These are phyloP conservation scores for Escovopsis sp. DNA, from an alignment of 2,329 filamentous ascomycete species.

Conservation along the genomic window DNA sequence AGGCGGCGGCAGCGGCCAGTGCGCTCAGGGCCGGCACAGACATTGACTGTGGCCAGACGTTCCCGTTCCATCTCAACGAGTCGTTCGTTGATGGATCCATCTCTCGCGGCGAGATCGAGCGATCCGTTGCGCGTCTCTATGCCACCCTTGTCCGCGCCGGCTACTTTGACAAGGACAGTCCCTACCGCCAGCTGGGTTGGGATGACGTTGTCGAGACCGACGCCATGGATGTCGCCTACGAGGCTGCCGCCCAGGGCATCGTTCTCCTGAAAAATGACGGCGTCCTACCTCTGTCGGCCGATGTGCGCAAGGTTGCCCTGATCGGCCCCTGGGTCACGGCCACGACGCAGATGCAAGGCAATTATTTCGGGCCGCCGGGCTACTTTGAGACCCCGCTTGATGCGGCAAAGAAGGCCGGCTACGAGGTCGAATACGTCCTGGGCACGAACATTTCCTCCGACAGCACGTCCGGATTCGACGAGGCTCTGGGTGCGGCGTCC, in stretches of 20 bases:
- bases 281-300: slow-evolving; percentile 31
- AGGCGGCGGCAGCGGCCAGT: slow-evolving; percentile 18
- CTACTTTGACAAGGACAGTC: slow-evolving; percentile 4
- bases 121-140: slow-evolving; percentile 3
- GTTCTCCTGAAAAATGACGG: slow-evolving; percentile 48
- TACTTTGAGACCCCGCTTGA: slow-evolving; percentile 39
- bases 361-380: slow-evolving; percentile 27
- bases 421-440: slow-evolving; percentile 1
- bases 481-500: slow-evolving; percentile 22
- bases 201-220: slow-evolving; percentile 28
- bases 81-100: slow-evolving; percentile 3
- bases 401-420: slow-evolving; percentile 19
- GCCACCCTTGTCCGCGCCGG: slow-evolving; percentile 4
- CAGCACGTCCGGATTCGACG: slow-evolving; percentile 2
- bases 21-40: slow-evolving; percentile 19
- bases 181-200: slow-evolving; percentile 25
- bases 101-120: slow-evolving; percentile 5
- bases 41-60: slow-evolving; percentile 8
- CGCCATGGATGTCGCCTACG: slow-evolving; percentile 2
- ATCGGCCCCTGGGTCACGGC: slow-evolving; percentile 19
- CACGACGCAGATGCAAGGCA: slow-evolving; percentile 11
- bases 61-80: slow-evolving; percentile 4
- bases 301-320: slow-evolving; percentile 8
- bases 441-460: neutral
- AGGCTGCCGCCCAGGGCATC: slow-evolving; percentile 43